phyloP scores from a whole-genome alignment of 768 basidiomycete species.

The Hebeloma cylindrosporum region DNA sequence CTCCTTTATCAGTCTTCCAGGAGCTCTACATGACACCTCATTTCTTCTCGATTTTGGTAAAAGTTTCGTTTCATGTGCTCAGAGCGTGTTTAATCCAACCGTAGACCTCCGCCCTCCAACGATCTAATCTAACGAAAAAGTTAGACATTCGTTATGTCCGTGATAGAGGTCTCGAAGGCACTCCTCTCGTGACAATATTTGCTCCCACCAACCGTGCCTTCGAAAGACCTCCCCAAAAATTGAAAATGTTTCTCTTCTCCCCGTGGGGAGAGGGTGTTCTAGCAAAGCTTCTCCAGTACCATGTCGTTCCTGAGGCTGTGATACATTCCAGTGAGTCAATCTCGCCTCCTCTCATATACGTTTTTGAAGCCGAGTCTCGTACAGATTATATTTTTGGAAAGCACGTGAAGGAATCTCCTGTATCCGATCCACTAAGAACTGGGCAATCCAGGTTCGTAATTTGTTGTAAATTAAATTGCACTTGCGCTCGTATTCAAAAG shows the following conservation, averaged over 20 bases:
- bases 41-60: slow-evolving; percentile 50
- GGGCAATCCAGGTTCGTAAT: background rate
- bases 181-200: slow-evolving; percentile 50
- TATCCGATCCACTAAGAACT: background rate
- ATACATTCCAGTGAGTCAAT: slow-evolving; percentile 47
- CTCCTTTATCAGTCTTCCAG: slow-evolving; percentile 52
- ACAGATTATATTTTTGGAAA: slow-evolving; percentile 8
- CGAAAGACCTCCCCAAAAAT: slow-evolving; percentile 45
- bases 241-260: slow-evolving; percentile 58
- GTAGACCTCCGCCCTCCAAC: slow-evolving; percentile 59
- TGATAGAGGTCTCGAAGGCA: slow-evolving; percentile 43
- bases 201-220: slow-evolving; percentile 55
- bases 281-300: slow-evolving; percentile 57
- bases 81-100: background rate
- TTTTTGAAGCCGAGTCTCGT: background rate
- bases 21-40: slow-evolving; percentile 42
- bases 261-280: slow-evolving; percentile 52
- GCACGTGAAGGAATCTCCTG: no score
- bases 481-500: no score
- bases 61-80: slow-evolving; percentile 10
- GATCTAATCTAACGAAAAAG: slow-evolving; percentile 42
- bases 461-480: no score
- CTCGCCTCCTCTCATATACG: no score
- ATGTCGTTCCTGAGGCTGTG: slow-evolving; percentile 49
- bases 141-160: slow-evolving; percentile 46